Percentiles rank a stretch among this genome's conserved stretches.
These are phyloP conservation scores for Botrytis byssoidea DNA, from an alignment of 2,329 filamentous ascomycete species.

Conservation along the genomic window DNA sequence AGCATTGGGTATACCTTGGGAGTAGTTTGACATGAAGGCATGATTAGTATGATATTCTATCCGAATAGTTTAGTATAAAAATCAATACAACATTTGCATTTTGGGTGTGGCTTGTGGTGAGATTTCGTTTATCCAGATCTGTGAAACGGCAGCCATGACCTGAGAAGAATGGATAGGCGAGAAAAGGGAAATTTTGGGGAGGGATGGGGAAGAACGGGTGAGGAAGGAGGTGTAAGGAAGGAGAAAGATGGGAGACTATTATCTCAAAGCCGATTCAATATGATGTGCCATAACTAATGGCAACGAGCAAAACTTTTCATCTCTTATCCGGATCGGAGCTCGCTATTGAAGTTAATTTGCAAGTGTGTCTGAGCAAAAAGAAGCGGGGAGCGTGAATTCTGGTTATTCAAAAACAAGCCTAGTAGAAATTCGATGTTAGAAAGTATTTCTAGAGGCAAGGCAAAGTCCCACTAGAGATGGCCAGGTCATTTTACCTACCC, in stretches of 20 bases:
- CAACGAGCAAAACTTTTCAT: neutral
- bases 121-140: neutral
- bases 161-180: neutral
- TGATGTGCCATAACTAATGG: neutral
- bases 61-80: neutral
- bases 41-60: neutral
- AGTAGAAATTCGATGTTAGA: neutral
- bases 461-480: neutral
- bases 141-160: neutral
- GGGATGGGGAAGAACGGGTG: too few relatives aligned
- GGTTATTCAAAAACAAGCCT: neutral
- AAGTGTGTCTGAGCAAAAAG: neutral
- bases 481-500: neutral
- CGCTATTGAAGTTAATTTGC: neutral
- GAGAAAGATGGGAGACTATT: neutral
- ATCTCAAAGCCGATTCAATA: neutral
- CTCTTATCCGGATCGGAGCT: neutral
- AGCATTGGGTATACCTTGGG: slow-evolving; percentile 6
- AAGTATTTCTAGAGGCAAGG: neutral
- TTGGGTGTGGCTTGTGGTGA: neutral
- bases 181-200: neutral
- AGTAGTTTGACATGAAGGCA: neutral
- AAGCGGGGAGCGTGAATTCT: neutral
- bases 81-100: neutral
- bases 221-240: neutral